Conservation (phyloP, 305 asterid genomes). For the Fraxinus latifolia region DNA sequence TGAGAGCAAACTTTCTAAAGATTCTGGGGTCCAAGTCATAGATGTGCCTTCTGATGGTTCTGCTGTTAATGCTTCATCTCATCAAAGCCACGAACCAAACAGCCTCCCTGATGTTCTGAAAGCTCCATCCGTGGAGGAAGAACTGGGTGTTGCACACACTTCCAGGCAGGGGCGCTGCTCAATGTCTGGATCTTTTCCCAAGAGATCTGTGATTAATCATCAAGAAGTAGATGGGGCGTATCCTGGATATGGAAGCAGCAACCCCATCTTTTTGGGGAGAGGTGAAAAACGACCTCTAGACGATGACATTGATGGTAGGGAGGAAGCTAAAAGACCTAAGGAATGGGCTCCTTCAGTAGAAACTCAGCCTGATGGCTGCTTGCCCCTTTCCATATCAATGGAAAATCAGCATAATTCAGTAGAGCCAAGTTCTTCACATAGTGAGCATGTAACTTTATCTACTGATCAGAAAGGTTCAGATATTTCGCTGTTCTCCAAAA, state of each 20-base stretch:
- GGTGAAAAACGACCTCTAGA: slow-evolving; percentile 63
- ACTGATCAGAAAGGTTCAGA: slow-evolving; percentile 47
- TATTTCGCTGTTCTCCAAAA: slow-evolving; percentile 47
- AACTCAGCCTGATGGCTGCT: slow-evolving; percentile 36
- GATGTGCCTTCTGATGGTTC: slow-evolving; percentile 44
- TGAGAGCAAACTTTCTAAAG: slow-evolving; percentile 40
- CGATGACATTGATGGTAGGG: slow-evolving; percentile 37
- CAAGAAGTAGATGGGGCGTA: slow-evolving; percentile 34
- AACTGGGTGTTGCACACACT: slow-evolving; percentile 27
- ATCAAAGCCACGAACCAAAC: slow-evolving; percentile 31
- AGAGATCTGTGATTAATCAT: slow-evolving; percentile 32
- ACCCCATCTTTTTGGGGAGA: slow-evolving; percentile 35
- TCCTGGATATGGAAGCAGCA: slow-evolving; percentile 42
- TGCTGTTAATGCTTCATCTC: slow-evolving; percentile 37
- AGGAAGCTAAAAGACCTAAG: slow-evolving; percentile 55
- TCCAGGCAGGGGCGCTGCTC: slow-evolving; percentile 24
- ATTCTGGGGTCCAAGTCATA: slow-evolving; percentile 30
- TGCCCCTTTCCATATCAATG: slow-evolving; percentile 36
- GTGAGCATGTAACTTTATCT: slow-evolving; percentile 29
- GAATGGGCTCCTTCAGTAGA: slow-evolving; percentile 45
- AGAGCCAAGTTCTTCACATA: slow-evolving; percentile 41
- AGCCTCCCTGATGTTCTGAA: slow-evolving; percentile 30
- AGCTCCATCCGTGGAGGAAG: slow-evolving; percentile 25
- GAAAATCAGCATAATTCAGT: slow-evolving; percentile 38
- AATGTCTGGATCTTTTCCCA: slow-evolving; percentile 34